phyloP scores from a whole-genome alignment of 305 asterid genomes.

The Euphrasia arctica region DNA sequence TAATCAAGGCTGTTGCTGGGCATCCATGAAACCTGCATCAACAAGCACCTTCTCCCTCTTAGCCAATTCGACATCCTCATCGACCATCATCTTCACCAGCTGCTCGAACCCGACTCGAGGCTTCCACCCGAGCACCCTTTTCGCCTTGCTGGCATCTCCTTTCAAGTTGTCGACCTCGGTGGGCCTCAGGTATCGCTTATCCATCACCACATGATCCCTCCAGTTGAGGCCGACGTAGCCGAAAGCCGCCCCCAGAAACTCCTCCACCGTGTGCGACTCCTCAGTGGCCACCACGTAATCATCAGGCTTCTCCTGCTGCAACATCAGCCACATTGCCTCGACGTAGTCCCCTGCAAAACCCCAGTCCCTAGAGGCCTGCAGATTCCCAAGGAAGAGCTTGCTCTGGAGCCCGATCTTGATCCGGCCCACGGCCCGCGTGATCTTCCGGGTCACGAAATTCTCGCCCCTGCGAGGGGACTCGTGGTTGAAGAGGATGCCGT shows the following conservation, averaged over 20 bases:
- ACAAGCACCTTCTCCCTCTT: slow-evolving; percentile 93
- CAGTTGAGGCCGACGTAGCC: slow-evolving; percentile 72
- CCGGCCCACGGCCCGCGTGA: slow-evolving; percentile 91
- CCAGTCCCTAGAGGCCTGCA: slow-evolving; percentile 93
- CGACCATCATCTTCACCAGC: slow-evolving; percentile 99
- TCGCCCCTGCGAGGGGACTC: slow-evolving; percentile 91
- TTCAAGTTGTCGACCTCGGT: slow-evolving; percentile 91
- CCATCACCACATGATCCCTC: slow-evolving; percentile 85
- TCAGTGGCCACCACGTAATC: slow-evolving; percentile 98
- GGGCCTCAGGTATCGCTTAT: slow-evolving; percentile 82
- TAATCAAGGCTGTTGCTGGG: slow-evolving; percentile 96
- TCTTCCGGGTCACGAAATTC: slow-evolving; percentile 94
- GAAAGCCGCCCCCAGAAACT: slow-evolving; percentile 65
- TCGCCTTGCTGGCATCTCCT: slow-evolving; percentile 85
- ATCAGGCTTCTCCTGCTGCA: slow-evolving; percentile 91
- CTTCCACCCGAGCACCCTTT: slow-evolving; percentile 78
- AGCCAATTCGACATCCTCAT: slow-evolving; percentile 89
- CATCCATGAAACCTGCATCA: slow-evolving; percentile 91
- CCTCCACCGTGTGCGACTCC: slow-evolving; percentile 96
- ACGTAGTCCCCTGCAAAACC: slow-evolving; percentile 97
- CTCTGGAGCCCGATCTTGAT: slow-evolving; percentile 88
- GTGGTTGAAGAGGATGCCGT: slow-evolving; percentile 89
- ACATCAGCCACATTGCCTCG: slow-evolving; percentile 99
- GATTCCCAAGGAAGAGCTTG: slow-evolving; percentile 81
- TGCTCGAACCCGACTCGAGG: slow-evolving; percentile 84